Percentiles rank a stretch among this genome's conserved stretches.
These are phyloP conservation scores for Mycena belliarum DNA, from an alignment of 768 basidiomycete genomes.

Conservation along the genomic window DNA sequence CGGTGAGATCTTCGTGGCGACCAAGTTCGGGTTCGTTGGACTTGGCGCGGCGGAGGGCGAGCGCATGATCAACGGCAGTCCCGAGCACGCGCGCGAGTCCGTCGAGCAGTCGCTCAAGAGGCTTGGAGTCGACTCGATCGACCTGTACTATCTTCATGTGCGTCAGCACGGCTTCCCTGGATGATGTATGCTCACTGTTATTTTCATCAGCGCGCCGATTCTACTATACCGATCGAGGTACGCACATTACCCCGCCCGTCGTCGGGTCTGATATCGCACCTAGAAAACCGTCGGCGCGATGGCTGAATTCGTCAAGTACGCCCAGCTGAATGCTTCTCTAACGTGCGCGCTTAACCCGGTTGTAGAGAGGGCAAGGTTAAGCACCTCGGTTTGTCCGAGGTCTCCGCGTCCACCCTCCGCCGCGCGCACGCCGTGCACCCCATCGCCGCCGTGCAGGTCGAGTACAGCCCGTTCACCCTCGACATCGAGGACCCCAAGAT, in stretches of 20 bases:
- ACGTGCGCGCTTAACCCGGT: not conserved
- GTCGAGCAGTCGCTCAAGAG: constrained; percentile 31
- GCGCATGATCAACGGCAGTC: constrained; percentile 27
- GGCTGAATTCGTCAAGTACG: constrained; percentile 9
- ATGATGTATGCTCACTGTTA: not conserved
- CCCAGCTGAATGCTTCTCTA: not conserved
- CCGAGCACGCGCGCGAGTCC: constrained; percentile 29
- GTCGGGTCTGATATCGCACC: not conserved
- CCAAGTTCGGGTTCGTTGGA: constrained; percentile 46
- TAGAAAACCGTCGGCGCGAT: constrained; percentile 3
- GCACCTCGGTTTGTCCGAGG: constrained; percentile 39
- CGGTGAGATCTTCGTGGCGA: constrained; percentile 47
- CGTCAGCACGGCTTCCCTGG: not conserved
- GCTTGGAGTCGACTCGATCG: constrained; percentile 32
- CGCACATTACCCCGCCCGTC: too few species aligned
- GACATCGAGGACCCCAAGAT: constrained; percentile 31
- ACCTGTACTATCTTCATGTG: constrained; percentile 34
- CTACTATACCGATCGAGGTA: constrained; percentile 21
- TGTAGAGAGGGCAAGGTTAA: constrained; percentile 34
- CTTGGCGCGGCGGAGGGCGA: not conserved
- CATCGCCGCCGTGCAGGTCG: constrained; percentile 37
- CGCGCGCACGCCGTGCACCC: constrained; percentile 32
- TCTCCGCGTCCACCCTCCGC: constrained; percentile 21
- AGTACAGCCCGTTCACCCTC: constrained; percentile 35
- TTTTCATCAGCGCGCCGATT: constrained; percentile 5